A percentile compares a stretch with the other conserved stretches of the same genome.
Conservation (phyloP, 2,329 filamentous ascomycete species). For the Microascus cirrosus region DNA sequence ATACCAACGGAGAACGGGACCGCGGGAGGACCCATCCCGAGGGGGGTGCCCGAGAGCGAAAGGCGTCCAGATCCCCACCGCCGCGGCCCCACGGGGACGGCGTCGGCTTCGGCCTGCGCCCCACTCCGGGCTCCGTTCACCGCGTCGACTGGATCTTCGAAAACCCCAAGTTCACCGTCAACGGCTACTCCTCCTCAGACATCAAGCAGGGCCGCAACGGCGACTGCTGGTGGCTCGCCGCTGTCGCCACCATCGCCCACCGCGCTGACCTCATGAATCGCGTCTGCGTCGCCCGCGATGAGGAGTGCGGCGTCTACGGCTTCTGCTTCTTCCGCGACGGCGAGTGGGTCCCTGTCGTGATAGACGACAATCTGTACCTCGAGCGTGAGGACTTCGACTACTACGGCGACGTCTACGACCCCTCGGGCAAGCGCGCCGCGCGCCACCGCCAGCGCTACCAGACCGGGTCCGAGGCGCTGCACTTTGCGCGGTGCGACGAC, state of each 20-base stretch:
- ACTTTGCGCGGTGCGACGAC: constrained; percentile 62
- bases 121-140: constrained; percentile 25
- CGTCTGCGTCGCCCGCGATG: constrained; percentile 62
- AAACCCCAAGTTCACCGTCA: constrained; percentile 63
- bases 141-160: constrained; percentile 55
- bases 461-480: constrained; percentile 58
- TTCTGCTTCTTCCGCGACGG: constrained; percentile 78
- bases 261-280: constrained; percentile 53
- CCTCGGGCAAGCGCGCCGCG: constrained; percentile 40
- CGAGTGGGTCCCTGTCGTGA: constrained; percentile 54
- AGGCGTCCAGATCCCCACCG: not conserved
- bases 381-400: constrained; percentile 27
- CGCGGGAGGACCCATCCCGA: not conserved
- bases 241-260: constrained; percentile 5
- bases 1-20: constrained; percentile 7
- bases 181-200: constrained; percentile 68
- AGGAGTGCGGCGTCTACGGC: constrained; percentile 69
- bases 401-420: constrained; percentile 26
- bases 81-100: constrained; percentile 2
- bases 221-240: constrained; percentile 77
- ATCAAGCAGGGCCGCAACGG: constrained; percentile 69
- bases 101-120: not conserved
- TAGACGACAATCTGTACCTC: constrained; percentile 43
- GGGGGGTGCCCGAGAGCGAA: not conserved
- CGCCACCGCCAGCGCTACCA: constrained; percentile 52